Conservation (phyloP, 1,139 yeast genomes). For the Saccharomyces hybrid region DNA sequence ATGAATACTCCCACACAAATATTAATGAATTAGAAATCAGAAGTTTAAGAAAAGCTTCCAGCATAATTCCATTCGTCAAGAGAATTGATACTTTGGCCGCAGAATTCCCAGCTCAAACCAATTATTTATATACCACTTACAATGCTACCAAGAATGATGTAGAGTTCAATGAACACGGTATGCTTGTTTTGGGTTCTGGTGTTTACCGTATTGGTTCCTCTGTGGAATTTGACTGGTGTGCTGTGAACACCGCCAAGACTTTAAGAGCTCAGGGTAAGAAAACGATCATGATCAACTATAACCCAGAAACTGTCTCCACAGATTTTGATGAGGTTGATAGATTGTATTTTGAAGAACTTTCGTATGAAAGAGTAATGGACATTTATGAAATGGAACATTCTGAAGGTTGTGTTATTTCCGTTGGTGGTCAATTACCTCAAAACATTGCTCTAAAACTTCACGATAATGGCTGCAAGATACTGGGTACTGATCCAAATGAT, state of each 20-base stretch:
- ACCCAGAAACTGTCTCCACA: conserved; percentile 97
- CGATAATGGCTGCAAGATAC: conserved; percentile 74
- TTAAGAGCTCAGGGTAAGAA: conserved; percentile 79
- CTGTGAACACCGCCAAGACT: conserved; percentile 93
- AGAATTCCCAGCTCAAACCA: conserved; percentile 95
- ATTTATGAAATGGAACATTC: conserved; percentile 89
- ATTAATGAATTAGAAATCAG: conserved; percentile 69
- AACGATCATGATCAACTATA: conserved; percentile 94
- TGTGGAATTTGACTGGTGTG: conserved; percentile 99
- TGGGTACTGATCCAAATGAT: conserved; percentile 92
- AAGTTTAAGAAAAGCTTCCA: conserved; percentile 64
- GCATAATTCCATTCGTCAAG: conserved; percentile 88
- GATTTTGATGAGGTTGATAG: conserved; percentile 98
- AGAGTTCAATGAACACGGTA: conserved; percentile 79
- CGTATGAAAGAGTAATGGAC: conserved; percentile 94
- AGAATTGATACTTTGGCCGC: conserved; percentile 97
- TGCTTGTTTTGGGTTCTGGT: conserved; percentile 94
- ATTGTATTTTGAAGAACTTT: conserved; percentile 89
- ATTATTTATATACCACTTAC: conserved; percentile 92
- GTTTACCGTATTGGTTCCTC: conserved; percentile 98
- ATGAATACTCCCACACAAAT: conserved; percentile 32
- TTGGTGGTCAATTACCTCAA: conserved; percentile 97
- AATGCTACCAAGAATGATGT: conserved; percentile 86
- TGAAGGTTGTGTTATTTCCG: conserved; percentile 87
- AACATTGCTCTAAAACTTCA: conserved; percentile 86